Conservation (phyloP, 2,329 filamentous ascomycete genomes). For the Fusarium pseudocircinatum region DNA sequence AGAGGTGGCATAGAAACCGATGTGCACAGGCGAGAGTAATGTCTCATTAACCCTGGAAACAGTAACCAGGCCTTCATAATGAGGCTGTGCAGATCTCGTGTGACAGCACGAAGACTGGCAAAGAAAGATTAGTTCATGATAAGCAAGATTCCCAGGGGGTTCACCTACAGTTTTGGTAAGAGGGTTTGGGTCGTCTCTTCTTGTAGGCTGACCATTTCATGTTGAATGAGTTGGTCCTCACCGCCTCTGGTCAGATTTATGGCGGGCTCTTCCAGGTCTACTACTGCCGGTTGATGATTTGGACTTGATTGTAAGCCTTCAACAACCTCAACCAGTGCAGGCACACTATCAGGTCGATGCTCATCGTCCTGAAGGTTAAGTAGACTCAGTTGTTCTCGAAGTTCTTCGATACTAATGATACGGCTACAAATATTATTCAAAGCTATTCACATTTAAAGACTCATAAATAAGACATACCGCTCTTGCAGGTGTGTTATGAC, state of each 20-base stretch:
- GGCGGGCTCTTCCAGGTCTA: neutral
- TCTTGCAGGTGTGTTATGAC: neutral
- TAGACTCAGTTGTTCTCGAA: neutral
- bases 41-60: neutral
- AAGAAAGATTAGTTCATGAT: neutral
- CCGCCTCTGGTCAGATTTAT: too few species aligned
- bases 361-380: neutral
- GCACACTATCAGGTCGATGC: too few species aligned
- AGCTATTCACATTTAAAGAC: fast-evolving
- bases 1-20: neutral
- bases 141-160: too few species aligned
- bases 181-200: neutral
- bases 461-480: neutral
- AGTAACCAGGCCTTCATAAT: neutral
- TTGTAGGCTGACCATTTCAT: neutral
- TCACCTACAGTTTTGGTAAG: neutral
- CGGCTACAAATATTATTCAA: neutral
- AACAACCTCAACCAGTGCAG: neutral
- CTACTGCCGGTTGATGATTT: neutral
- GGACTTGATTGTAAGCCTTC: neutral
- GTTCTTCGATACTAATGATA: neutral
- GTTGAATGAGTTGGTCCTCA: neutral
- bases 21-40: neutral
- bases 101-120: neutral
- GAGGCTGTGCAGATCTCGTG: neutral